phyloP scores from a whole-genome alignment of 225 moss, liverwort and hornwort genomes.

The Sphagnum tenellum region DNA sequence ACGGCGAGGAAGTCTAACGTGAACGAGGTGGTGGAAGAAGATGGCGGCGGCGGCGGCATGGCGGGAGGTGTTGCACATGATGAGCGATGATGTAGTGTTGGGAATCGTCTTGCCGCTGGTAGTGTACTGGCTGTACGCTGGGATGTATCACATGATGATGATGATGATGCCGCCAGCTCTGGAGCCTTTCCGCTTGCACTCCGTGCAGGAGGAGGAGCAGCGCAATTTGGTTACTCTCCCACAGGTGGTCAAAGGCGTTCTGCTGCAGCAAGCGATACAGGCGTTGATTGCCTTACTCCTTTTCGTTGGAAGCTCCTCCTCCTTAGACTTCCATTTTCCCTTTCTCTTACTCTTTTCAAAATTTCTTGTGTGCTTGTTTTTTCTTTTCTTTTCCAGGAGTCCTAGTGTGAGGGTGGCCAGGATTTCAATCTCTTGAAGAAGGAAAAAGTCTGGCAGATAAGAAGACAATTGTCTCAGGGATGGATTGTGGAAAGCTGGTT shows the following conservation, averaged over 20 bases:
- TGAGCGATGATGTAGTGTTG: slow-evolving; percentile 59
- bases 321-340: not conserved
- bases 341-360: not conserved
- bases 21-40: not conserved
- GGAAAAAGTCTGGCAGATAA: not conserved
- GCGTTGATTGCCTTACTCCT: slow-evolving; percentile 56
- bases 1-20: no score
- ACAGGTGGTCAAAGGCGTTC: slow-evolving; percentile 69
- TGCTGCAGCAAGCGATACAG: slow-evolving; percentile 84
- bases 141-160: slow-evolving; percentile 57
- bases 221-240: slow-evolving; percentile 63
- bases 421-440: not conserved
- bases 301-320: slow-evolving; percentile 44
- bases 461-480: not conserved
- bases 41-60: slow-evolving; percentile 24
- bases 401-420: not conserved
- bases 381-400: not conserved
- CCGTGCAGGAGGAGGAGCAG: slow-evolving; percentile 72
- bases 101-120: slow-evolving; percentile 70
- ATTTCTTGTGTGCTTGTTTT: not conserved
- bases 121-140: slow-evolving; percentile 91
- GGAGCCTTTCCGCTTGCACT: slow-evolving; percentile 66
- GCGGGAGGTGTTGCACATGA: slow-evolving; percentile 24
- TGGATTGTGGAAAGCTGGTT: no score
- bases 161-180: slow-evolving; percentile 18